Evolutionary conservation across 768 basidiomycete species (phyloP), one percentile per base, ranked within the genome.

Genomic region (Suillus ampliporus): DNA sequence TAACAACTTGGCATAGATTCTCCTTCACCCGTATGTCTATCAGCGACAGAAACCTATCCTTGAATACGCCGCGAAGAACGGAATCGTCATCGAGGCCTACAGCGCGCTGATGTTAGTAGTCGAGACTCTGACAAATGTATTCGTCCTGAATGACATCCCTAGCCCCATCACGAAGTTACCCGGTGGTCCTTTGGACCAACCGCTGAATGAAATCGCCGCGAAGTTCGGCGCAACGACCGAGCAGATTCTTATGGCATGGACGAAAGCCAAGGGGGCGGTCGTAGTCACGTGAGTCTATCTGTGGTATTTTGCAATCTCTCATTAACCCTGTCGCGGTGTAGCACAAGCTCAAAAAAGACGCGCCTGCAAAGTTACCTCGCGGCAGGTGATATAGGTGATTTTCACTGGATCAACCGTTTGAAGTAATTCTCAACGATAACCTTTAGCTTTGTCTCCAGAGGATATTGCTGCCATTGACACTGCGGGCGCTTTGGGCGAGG

Each of bases 71-170:
- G 77, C 79, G 13, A 72, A 79, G 65, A 77, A 92, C 60, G 82
- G 81, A 15, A 89, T 94, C 53, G 80, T 86, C 26, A 84, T 86
- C 50, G 91, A 92, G 72, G 90, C 86, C 0, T 93, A 92, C 76
- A 87, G 89, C 61, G 74, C 31, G 31, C 31, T 31, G 31, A 31
- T 31, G 31, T 31, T 31, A 6, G 31, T 31, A 31, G 31, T 31
- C 31, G n/a, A n/a, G n/a, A 3, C 84, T 21, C 79, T 94, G 87
- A 57, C 89, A 31, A 31, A 6, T 31, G 31, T 6, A 6, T 31
- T 31, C 6, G 6, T 6, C 4, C 31, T 31, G 31, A 31, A 31
- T 31, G 31, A 3, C 31, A 6, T 31, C 31, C 31, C 31, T 31
- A 31, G 31, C 31, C 31, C 89, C 9, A 78, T 91, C 50, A 90